phyloP scores from a whole-genome alignment of 1,284 basidiomycete species.

The Pyrrhoderma noxium region DNA sequence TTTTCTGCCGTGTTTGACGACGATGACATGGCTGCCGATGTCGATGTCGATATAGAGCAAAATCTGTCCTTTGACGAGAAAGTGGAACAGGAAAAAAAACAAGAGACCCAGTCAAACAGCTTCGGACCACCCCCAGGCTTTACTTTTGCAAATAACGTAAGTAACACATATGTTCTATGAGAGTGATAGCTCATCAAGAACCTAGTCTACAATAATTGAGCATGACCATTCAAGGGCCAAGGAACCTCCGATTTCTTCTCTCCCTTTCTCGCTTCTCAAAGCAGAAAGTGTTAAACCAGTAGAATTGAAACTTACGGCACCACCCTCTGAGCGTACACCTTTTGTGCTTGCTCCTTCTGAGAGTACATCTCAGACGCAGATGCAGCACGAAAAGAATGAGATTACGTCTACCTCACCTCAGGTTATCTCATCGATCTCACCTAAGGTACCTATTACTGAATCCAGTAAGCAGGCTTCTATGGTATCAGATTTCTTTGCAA shows the following conservation, averaged over 20 bases:
- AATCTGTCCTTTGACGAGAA: conserved; percentile 19
- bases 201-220: conserved; percentile 23
- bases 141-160: conserved; percentile 56
- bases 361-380: too few species aligned
- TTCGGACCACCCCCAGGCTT: conserved; percentile 60
- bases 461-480: not conserved
- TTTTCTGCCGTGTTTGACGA: conserved; percentile 63
- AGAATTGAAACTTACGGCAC: not conserved
- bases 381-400: not conserved
- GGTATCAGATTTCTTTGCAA: conserved; percentile 7
- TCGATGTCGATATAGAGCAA: conserved; percentile 27
- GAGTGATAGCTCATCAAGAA: conserved; percentile 11
- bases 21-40: conserved; percentile 26
- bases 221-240: conserved; percentile 21
- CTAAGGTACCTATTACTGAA: not conserved
- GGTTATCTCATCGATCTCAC: conserved; percentile 2
- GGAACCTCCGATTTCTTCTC: conserved; percentile 16
- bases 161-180: conserved; percentile 21
- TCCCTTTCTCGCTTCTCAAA: conserved; percentile 15
- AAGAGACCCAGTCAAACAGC: conserved; percentile 47
- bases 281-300: not conserved
- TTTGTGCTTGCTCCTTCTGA: too few species aligned
- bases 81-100: conserved; percentile 7
- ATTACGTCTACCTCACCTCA: not conserved
- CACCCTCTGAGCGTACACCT: too few species aligned